Conservation (phyloP, 805 yeast species). For the Saturnispora dispora region DNA sequence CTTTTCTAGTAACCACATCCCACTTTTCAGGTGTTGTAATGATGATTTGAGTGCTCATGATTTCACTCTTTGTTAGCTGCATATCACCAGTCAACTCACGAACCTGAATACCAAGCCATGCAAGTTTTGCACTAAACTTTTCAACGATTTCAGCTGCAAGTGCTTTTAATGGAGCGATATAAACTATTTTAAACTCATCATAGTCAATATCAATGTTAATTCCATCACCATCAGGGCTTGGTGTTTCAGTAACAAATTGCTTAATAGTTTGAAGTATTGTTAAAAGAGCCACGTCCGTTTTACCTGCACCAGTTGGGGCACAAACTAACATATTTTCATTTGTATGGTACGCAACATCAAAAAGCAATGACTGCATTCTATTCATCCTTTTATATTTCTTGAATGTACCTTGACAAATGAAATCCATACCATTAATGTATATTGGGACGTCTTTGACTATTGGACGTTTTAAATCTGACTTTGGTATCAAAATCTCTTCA, state of each 20-base stretch:
- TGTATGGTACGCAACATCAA: constrained; percentile 84
- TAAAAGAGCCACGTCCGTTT: constrained; percentile 84
- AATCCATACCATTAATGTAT: constrained; percentile 56
- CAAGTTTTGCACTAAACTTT: constrained; percentile 66
- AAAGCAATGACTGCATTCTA: constrained; percentile 84
- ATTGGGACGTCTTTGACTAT: constrained; percentile 42
- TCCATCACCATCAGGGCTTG: constrained; percentile 32
- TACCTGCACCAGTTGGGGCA: constrained; percentile 98
- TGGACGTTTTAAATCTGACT: constrained; percentile 41
- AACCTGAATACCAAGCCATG: constrained; percentile 81
- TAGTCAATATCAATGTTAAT: constrained; percentile 58
- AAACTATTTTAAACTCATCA: constrained; percentile 82
- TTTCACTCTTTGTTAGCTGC: constrained; percentile 80
- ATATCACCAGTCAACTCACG: constrained; percentile 91
- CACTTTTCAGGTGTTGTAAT: constrained; percentile 96
- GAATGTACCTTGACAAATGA: constrained; percentile 76
- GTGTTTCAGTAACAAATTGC: constrained; percentile 51
- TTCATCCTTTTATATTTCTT: constrained; percentile 68
- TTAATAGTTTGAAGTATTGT: constrained; percentile 72
- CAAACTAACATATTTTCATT: constrained; percentile 93
- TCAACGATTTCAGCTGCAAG: constrained; percentile 95
- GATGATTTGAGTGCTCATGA: constrained; percentile 71
- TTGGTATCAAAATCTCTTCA: constrained; percentile 82
- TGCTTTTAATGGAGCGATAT: constrained; percentile 90
- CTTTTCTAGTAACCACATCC: constrained; percentile 95